Base-by-base conservation (phyloP, 805 yeast genomes). In the Helenozyma rhizophorensis region DNA sequence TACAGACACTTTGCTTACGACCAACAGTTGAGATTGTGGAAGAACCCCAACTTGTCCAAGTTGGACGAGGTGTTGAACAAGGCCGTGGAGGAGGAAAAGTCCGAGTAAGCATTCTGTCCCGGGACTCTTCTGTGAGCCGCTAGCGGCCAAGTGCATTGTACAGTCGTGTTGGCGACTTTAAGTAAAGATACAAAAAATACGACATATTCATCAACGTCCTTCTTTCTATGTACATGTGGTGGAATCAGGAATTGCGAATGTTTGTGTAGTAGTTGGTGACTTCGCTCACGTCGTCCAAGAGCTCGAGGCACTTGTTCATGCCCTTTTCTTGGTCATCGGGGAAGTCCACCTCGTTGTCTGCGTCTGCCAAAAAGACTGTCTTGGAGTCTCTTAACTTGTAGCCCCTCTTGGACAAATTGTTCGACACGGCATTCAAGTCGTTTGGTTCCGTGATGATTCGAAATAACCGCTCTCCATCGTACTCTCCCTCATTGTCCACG, bases 281-380 rank as follows among this genome's bases (percentile, higher is more conserved):
- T 47, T 93, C 97, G 30, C 82, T 87, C n/a, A 87, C 62, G 21
- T 80, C 86, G 33, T 86, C 94, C 28, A 90, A 63, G 29, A 68
- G 66, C 14, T 56, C 62, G 21, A 81, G 55, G 22, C 88, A 75
- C 49, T 77, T 83, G 11, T 71, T 70, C 47, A 76, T 71, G 23
- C 68, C 67, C 38, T 66, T 70, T 37, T 57, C 64, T 6, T 68
- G 59, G 3, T 77, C 87, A 16, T 66, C 77, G 0, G 68, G 65
- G 19, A 80, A 71, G 9, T 67, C 72, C 3, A 78, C 78, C 40
- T 64, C 60, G 47, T 74, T 70, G 28, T 83, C 94, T 2, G 68
- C 62, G 27, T 76, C 78, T 0, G 94, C 77, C 6, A 76, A 57
- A 49, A 74, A 88, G 11, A 77, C 78, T 14, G 84, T 76, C 22